Base-by-base conservation (phyloP, 495 filamentous ascomycete genomes). In the Rusavskia elegans region DNA sequence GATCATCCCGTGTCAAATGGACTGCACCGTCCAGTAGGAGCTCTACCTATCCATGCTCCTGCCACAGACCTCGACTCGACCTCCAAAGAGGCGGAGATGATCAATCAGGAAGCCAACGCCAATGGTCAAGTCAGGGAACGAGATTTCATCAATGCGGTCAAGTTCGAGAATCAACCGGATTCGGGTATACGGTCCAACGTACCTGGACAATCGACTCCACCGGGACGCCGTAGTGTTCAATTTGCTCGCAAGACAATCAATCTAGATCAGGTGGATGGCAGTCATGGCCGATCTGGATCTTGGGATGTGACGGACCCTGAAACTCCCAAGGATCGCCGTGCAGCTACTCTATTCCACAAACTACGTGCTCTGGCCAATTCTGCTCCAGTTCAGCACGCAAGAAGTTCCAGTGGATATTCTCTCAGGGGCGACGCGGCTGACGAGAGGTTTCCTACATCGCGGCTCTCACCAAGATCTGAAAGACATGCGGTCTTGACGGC, bases 271-370 rank as follows among this genome's bases (percentile, higher is more conserved):
- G 59, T 64, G 21, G 67, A 74, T 19, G 49, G 56, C 17, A 55
- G 68, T 25, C 75, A 77, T 53, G 75, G 71, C 36, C 66, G 77
- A 51, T 71, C 77, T 9, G 68, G 70, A 19, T 83, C 82, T 11
- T 70, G 76, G 63, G 73, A 76, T 19, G 72, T 70, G 46, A 75
- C 76, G 49, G 82, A 84, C 54, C 65, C 51, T 30, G 69, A 74
- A 38, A 60, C 67, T 16, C 68, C 64, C 17, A 78, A 75, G 59
- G 74, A 80, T 40, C 49, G 51, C 19, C 65, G 73, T 25, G 73
- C 76, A 46, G 76, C 76, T 25, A 78, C 79, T n/a, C 71, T 87
- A 46, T 81, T 87, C 56, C 73, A 75, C 6, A 84, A 78, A 57
- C 57, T 89, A 49, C 85, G 79, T 56, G 71, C 76, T 7, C 66